These are phyloP conservation scores for Mikania micrantha DNA, from an alignment of 129 eudicot species.

Conservation along the genomic window DNA sequence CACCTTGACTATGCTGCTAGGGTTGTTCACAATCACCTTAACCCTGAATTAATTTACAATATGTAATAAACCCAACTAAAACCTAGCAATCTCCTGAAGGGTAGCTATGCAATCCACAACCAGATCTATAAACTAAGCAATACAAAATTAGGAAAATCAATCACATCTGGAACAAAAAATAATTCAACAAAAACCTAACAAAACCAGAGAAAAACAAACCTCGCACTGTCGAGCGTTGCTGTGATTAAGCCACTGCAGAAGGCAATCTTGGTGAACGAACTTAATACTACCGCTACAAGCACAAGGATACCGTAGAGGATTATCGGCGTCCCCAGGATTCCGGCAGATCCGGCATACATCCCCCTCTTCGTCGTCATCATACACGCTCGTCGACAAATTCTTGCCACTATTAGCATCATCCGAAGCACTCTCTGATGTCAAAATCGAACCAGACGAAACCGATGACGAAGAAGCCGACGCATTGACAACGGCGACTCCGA, in stretches of 20 bases:
- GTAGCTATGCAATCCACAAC: too few species aligned
- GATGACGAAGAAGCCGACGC: constrained; percentile 27
- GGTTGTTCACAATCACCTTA: background rate
- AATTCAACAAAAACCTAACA: constrained; percentile 3
- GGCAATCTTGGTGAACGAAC: constrained; percentile 95
- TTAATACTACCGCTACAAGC: constrained; percentile 98
- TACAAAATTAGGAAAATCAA: background rate
- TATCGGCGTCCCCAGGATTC: constrained; percentile 78
- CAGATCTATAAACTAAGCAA: constrained; percentile 5
- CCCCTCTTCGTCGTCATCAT: constrained; percentile 69
- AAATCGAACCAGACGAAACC: constrained; percentile 23
- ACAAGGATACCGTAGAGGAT: constrained; percentile 89
- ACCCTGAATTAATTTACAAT: background rate
- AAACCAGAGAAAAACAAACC: constrained; percentile 29
- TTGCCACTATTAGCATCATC: constrained; percentile 11
- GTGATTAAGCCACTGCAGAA: constrained; percentile 95
- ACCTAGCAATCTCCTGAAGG: background rate
- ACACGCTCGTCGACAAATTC: constrained; percentile 12
- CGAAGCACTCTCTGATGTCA: constrained; percentile 8
- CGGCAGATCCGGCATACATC: constrained; percentile 96
- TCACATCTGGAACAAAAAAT: background rate
- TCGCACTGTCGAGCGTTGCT: constrained; percentile 97
- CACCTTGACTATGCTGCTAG: background rate
- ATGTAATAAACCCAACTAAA: background rate
- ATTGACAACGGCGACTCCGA: constrained; percentile 16